Percentiles rank a stretch among this genome's conserved stretches.
These are phyloP conservation scores for Echeveria elegans DNA, from an alignment of 164 flowering plant species.

Conservation along the genomic window DNA sequence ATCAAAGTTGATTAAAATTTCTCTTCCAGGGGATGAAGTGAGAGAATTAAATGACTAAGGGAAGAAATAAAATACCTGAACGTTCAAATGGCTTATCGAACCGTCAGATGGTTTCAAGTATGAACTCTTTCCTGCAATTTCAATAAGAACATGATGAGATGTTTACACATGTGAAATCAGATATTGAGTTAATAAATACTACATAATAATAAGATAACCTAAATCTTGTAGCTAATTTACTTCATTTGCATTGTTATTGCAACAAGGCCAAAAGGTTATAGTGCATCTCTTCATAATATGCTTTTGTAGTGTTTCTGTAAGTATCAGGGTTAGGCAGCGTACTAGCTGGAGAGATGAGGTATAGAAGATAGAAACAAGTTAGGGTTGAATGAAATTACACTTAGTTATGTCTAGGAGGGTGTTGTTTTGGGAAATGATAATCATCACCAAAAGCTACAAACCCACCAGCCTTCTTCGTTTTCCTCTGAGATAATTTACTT, in stretches of 20 bases:
- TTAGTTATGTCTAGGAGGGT: slow-evolving; percentile 12
- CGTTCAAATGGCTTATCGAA: not conserved
- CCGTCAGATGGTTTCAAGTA: not conserved
- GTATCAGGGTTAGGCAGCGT: not conserved
- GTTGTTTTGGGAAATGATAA: slow-evolving; percentile 11
- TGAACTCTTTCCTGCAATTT: not conserved
- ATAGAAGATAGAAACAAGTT: not conserved
- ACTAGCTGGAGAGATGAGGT: not conserved
- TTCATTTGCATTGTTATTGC: not conserved
- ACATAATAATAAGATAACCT: not conserved
- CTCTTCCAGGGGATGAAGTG: too few species aligned
- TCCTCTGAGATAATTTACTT: not conserved
- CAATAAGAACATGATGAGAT: not conserved
- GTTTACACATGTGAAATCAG: not conserved
- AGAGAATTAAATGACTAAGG: not conserved
- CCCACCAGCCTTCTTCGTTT: slow-evolving; percentile 3
- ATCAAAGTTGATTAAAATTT: too few species aligned
- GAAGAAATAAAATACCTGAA: not conserved
- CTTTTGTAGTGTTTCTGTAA: not conserved
- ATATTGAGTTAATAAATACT: not conserved
- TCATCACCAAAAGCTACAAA: slow-evolving; percentile 11
- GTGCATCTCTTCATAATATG: not conserved
- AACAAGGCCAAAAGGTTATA: not conserved
- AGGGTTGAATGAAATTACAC: slow-evolving; percentile 1
- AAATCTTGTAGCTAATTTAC: not conserved